Evolutionary conservation across 2,329 filamentous ascomycete genomes (phyloP).

Genomic region (Phialemonium atrogriseum): DNA sequence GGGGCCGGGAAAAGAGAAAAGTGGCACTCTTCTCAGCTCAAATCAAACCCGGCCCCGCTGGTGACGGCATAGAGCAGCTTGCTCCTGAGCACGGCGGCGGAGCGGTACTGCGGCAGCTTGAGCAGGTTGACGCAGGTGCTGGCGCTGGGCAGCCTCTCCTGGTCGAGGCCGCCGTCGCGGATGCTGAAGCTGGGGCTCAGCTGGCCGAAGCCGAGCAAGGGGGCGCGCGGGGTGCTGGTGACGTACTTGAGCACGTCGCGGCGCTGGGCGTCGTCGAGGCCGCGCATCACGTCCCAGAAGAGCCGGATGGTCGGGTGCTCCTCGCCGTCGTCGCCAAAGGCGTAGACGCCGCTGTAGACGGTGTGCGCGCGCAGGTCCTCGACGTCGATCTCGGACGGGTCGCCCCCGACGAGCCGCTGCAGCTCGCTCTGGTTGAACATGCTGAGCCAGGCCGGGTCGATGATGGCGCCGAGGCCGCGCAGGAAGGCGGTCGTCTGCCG

Average conservation of each 20-base stretch:
- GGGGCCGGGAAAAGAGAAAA: too few relatives aligned
- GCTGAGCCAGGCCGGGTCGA: conserved; percentile 84
- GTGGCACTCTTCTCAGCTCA: conserved; percentile 38
- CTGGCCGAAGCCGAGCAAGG: conserved; percentile 80
- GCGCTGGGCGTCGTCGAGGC: conserved; percentile 66
- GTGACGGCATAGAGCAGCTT: conserved; percentile 88
- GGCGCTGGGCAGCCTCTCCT: conserved; percentile 76
- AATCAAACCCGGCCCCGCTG: conserved; percentile 86
- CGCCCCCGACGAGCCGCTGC: conserved; percentile 86
- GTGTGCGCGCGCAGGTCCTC: conserved; percentile 80
- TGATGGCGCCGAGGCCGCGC: conserved; percentile 75
- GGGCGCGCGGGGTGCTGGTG: conserved; percentile 84
- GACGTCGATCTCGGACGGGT: conserved; percentile 77
- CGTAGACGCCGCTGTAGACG: conserved; percentile 78
- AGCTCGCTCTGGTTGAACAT: conserved; percentile 98
- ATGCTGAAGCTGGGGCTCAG: conserved; percentile 85
- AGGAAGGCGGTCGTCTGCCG: conserved; percentile 84
- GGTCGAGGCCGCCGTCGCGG: conserved; percentile 69
- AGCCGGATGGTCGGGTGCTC: conserved; percentile 80
- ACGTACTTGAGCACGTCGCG: conserved; percentile 91
- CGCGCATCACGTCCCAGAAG: conserved; percentile 86
- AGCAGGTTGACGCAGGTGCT: conserved; percentile 94
- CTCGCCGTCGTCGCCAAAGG: conserved; percentile 75
- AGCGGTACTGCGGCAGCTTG: conserved; percentile 78
- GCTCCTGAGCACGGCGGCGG: conserved; percentile 55